Conservation (phyloP, 441 rosid species). For the Adansonia gregorii region DNA sequence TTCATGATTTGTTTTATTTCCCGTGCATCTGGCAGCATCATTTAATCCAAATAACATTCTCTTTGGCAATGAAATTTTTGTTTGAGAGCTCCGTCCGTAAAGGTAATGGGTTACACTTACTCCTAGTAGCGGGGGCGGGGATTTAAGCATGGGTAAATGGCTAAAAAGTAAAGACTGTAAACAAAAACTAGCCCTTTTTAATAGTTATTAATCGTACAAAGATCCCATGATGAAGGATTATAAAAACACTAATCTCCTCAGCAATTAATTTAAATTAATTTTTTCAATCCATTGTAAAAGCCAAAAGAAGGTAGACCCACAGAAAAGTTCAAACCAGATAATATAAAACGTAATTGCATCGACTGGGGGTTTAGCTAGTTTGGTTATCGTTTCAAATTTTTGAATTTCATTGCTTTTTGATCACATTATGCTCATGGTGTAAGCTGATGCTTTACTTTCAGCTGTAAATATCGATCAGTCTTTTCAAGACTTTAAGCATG, state of each 20-base stretch:
- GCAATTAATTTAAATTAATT: no score
- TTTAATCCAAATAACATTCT: background rate
- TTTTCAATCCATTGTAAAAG: no score
- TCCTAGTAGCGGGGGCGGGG: no score
- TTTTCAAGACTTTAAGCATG: background rate
- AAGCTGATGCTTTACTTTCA: background rate
- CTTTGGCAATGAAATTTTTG: slow-evolving; percentile 8
- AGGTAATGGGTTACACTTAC: background rate
- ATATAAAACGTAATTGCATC: no score
- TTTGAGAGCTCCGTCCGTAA: background rate
- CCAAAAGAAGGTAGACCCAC: no score
- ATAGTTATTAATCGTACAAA: no score
- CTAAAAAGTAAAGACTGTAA: no score
- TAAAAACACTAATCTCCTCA: no score
- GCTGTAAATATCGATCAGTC: background rate
- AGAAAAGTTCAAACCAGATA: no score
- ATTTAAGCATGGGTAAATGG: background rate
- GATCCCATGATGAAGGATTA: no score
- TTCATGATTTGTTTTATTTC: background rate
- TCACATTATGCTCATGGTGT: background rate
- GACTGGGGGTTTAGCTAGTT: no score
- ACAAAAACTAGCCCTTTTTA: no score
- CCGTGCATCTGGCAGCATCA: background rate
- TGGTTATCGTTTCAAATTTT: background rate
- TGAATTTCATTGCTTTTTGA: background rate